A percentile compares a stretch with the other conserved stretches of the same genome.
Conservation (phyloP, 768 basidiomycete species). For the Kwoniella sp. region DNA sequence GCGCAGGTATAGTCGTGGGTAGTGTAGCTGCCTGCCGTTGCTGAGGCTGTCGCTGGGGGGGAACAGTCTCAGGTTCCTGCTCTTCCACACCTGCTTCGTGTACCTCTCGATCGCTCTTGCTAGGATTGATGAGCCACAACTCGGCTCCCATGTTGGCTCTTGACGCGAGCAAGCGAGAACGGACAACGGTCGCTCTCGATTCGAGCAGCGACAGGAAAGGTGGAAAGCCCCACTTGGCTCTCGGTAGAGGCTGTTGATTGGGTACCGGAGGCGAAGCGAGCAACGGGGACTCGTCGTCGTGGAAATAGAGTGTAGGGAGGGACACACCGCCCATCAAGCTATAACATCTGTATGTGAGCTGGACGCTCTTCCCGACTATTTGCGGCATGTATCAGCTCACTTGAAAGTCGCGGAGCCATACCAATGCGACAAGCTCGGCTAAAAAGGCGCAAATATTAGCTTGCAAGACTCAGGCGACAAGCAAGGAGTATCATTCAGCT, state of each 20-base stretch:
- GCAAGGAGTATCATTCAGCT: conserved; percentile 72
- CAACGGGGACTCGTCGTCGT: conserved; percentile 85
- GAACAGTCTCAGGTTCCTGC: conserved; percentile 25
- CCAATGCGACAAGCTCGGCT: conserved; percentile 49
- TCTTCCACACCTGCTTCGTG: conserved; percentile 65
- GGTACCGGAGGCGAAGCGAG: conserved; percentile 31
- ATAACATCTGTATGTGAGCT: background rate
- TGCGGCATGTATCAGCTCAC: no score
- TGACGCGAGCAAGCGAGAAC: conserved; percentile 65
- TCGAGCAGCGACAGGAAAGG: conserved; percentile 76
- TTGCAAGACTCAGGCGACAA: background rate
- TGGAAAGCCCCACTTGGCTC: conserved; percentile 74
- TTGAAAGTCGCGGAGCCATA: conserved; percentile 66
- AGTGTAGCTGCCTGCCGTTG: background rate
- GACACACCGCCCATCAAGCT: conserved; percentile 58
- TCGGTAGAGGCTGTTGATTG: conserved; percentile 22
- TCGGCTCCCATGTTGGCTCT: conserved; percentile 63
- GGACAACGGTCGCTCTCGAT: conserved; percentile 75
- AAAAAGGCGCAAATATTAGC: conserved; percentile 5
- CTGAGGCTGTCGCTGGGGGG: conserved; percentile 18
- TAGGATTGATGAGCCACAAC: conserved; percentile 89
- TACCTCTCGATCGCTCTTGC: conserved; percentile 84
- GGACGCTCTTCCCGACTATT: no score
- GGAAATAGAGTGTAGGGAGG: conserved; percentile 87
- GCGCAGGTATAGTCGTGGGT: conserved; percentile 4